Evolutionary conservation across 306 rosid species (phyloP), one percentile per base, ranked within the genome.

Genomic region (Oxytropis ochrocephala): DNA sequence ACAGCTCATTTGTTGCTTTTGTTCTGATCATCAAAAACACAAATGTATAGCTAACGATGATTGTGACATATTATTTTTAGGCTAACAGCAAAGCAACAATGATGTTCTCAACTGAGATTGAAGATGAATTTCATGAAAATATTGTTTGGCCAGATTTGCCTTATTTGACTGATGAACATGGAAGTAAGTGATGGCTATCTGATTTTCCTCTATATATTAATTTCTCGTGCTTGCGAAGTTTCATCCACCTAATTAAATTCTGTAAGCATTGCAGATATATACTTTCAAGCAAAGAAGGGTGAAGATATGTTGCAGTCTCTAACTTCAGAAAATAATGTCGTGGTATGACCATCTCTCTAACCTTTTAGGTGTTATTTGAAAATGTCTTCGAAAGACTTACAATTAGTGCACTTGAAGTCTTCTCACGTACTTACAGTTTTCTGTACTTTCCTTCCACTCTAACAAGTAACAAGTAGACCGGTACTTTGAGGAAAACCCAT

Each of bases 121-220:
- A 80, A 12, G 88, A 91, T 11, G 96, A 90, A 76, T 84, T 82
- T 80, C 86, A 87, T 73, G 96, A 91, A 64, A 88, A 91, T 79
- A 77, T 85, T 72, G 74, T 94, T 74, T 91, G 89, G 96, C 99
- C 99, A 2, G 97, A 94, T 69, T 80, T 94, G 85, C 96, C 97
- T 62, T 91, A 91, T 80, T 85, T 91, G 82, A 87, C 90, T 64
- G 99, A 94, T 82, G 95, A 91, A 66, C 92, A 79, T 80, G 99
- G 97, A 85, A 88, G 97, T 94, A 83, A 84, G 98, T 84, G 81
- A 63, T 29, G 76, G 57, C 48, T 70, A 65, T 55, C 55, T 71
- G 79, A 52, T 59, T 75, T n/a, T 14, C 60, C 13, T 77, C 47
- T 61, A 17, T 18, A 18, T 41, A 36, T 63, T 46, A 16, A 14